Percentiles rank a stretch among this genome's conserved stretches.
Conservation (phyloP, 768 basidiomycete species). For the Xerocomellus intermedius region DNA sequence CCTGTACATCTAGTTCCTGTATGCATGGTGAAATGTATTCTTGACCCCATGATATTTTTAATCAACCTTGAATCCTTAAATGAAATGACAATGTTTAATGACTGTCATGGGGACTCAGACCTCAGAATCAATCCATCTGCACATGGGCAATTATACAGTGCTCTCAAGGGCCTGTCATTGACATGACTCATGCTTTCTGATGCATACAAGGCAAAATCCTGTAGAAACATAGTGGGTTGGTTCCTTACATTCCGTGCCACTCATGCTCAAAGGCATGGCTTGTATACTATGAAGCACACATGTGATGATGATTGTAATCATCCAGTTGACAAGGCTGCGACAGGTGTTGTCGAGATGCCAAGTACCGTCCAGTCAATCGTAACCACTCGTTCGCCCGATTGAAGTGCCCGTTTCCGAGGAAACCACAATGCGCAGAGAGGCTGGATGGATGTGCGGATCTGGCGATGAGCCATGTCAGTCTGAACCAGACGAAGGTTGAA, state of each 20-base stretch:
- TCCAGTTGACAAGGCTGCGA: not conserved
- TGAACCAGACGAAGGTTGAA: not conserved
- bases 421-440: conserved; percentile 69
- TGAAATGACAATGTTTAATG: no score
- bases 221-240: not conserved
- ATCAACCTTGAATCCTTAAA: no score
- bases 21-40: no score
- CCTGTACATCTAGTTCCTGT: no score
- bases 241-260: not conserved
- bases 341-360: conserved; percentile 1
- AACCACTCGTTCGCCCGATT: conserved; percentile 75
- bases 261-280: no score
- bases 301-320: not conserved
- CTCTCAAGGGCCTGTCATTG: no score
- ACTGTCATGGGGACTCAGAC: no score
- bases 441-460: conserved; percentile 71
- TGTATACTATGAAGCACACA: not conserved
- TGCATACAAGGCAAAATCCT: not conserved
- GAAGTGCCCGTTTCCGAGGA: conserved; percentile 79
- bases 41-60: no score
- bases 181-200: no score
- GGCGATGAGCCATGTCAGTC: not conserved
- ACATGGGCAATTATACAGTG: no score
- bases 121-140: no score
- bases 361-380: conserved; percentile 57